Percentiles rank a stretch among this genome's conserved stretches.
Conservation (phyloP, 352 stramenopile species). For the Phytophthora colocasiae region DNA sequence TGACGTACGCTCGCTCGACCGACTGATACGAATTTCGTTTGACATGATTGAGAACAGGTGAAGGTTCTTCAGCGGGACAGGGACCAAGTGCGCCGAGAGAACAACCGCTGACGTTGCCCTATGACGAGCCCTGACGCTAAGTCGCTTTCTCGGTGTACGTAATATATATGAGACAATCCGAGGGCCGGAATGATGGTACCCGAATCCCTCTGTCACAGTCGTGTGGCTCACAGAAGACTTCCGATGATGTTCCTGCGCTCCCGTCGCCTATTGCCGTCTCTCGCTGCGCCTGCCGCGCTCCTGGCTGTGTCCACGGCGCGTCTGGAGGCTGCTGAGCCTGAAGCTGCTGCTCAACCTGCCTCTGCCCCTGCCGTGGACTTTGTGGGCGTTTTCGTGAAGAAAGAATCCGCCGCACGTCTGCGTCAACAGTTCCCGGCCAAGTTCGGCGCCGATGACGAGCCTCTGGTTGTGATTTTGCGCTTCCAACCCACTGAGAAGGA, state of each 20-base stretch:
- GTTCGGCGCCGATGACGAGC: conserved; percentile 49
- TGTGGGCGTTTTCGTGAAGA: conserved; percentile 79
- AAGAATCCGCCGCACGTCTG: conserved; percentile 57
- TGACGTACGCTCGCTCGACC: conserved; percentile 15
- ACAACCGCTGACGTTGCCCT: neutral
- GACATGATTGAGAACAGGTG: conserved; percentile 14
- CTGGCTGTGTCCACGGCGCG: conserved; percentile 27
- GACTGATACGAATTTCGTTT: conserved; percentile 19
- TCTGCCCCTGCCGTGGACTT: conserved; percentile 58
- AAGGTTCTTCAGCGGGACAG: conserved; percentile 9
- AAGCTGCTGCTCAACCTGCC: neutral
- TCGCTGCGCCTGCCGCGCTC: conserved; percentile 35
- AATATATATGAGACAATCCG: conserved; percentile 1
- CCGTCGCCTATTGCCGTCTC: conserved; percentile 34
- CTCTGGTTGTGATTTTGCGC: conserved; percentile 78
- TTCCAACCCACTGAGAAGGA: conserved; percentile 77
- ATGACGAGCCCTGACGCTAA: conserved; percentile 32
- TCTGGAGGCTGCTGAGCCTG: conserved; percentile 31
- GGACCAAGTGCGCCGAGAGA: conserved; percentile 4
- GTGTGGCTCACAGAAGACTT: conserved; percentile 5
- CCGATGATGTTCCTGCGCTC: conserved; percentile 29
- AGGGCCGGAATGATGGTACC: conserved; percentile 14
- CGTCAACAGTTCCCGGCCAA: conserved; percentile 64
- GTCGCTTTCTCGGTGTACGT: conserved; percentile 11
- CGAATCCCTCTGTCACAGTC: neutral